These are phyloP conservation scores for Rhododendron molle DNA, from an alignment of 148 eudicot species.

Conservation along the genomic window DNA sequence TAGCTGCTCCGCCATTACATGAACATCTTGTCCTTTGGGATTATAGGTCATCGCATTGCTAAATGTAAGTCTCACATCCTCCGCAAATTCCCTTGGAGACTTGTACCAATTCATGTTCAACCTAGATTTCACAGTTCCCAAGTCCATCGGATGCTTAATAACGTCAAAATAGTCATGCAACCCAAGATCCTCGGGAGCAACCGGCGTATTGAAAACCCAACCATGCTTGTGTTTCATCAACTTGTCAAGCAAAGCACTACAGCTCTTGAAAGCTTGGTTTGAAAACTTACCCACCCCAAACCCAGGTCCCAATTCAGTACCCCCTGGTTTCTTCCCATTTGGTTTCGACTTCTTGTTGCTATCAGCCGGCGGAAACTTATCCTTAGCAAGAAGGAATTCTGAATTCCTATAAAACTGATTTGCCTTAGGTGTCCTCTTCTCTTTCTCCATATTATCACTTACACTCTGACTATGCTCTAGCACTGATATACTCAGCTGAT, in stretches of 20 bases:
- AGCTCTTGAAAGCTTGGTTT: conserved; percentile 54
- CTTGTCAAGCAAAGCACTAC: conserved; percentile 59
- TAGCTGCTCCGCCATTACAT: conserved; percentile 74
- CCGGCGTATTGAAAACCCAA: conserved; percentile 89
- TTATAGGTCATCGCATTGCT: conserved; percentile 90
- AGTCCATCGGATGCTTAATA: conserved; percentile 88
- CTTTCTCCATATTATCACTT: conserved; percentile 53
- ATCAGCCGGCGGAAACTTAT: conserved; percentile 49
- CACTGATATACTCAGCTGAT: conserved; percentile 49
- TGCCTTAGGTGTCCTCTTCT: conserved; percentile 68
- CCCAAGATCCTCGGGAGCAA: conserved; percentile 70
- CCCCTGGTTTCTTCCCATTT: conserved; percentile 49
- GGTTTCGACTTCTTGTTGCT: conserved; percentile 62
- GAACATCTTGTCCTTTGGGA: conserved; percentile 83
- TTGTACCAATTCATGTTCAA: conserved; percentile 66
- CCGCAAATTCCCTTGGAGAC: conserved; percentile 76
- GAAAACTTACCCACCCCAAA: conserved; percentile 39
- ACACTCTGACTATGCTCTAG: conserved; percentile 45
- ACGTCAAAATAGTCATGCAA: conserved; percentile 79
- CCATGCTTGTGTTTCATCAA: conserved; percentile 92
- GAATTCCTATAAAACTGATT: conserved; percentile 61
- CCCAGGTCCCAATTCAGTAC: conserved; percentile 31
- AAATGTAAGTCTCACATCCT: conserved; percentile 90
- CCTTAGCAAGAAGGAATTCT: conserved; percentile 68
- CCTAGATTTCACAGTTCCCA: conserved; percentile 87